Percentiles rank a stretch among this genome's conserved stretches.
phyloP scores from a whole-genome alignment of 768 basidiomycete genomes.

The Suillus brevipes region DNA sequence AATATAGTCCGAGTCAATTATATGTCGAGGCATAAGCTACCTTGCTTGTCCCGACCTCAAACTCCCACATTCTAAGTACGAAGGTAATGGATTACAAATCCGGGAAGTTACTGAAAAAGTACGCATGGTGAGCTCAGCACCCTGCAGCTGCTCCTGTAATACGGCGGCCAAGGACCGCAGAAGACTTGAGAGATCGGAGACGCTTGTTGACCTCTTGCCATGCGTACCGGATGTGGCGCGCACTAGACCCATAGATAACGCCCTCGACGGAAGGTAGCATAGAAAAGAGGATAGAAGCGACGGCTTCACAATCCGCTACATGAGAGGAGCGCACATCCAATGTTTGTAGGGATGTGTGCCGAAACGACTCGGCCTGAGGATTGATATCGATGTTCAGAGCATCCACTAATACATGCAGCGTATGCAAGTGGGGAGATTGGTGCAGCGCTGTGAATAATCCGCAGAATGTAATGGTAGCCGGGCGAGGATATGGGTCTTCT shows the following conservation, averaged over 20 bases:
- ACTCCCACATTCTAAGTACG: neutral
- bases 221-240: neutral
- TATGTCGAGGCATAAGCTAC: neutral
- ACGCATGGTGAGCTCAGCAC: neutral
- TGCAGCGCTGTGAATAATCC: neutral
- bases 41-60: neutral
- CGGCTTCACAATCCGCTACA: neutral
- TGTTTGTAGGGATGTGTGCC: neutral
- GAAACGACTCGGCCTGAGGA: neutral
- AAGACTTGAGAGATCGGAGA: conserved; percentile 3
- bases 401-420: neutral
- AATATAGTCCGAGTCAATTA: neutral
- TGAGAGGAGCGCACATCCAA: conserved; percentile 1
- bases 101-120: neutral
- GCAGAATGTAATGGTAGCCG: neutral
- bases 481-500: neutral
- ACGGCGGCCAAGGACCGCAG: neutral
- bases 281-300: neutral
- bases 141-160: neutral
- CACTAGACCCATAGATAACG: neutral
- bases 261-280: neutral
- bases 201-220: neutral
- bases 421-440: neutral
- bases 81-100: neutral
- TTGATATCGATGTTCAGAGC: neutral